Percentiles rank a stretch among this genome's conserved stretches.
phyloP scores from a whole-genome alignment of 78 protist genomes.

The Reticulomyxa filosa region DNA sequence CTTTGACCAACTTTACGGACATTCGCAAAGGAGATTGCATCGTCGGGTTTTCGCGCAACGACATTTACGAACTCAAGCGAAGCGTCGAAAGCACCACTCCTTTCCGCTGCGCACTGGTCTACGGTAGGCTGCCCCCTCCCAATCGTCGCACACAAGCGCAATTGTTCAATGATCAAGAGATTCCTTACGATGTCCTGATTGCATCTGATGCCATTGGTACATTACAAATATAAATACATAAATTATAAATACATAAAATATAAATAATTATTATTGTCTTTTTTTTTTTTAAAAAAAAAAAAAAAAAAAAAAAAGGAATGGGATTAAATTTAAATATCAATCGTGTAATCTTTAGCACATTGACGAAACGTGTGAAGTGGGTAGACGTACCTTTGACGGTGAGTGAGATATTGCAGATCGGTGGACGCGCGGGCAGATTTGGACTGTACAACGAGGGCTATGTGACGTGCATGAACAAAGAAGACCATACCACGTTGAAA shows the following conservation, averaged over 20 bases:
- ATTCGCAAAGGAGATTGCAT: background rate
- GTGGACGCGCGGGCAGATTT: too few relatives aligned
- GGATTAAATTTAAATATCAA: background rate
- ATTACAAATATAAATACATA: background rate
- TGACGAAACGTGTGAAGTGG: too few relatives aligned
- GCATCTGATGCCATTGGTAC: conserved; percentile 7
- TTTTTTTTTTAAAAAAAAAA: background rate
- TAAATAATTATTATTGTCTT: background rate
- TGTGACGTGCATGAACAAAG: too few relatives aligned
- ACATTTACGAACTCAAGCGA: background rate
- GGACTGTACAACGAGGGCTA: too few relatives aligned
- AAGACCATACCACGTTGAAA: too few relatives aligned
- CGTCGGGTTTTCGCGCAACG: background rate
- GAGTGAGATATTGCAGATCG: too few relatives aligned
- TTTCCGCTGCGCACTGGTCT: background rate
- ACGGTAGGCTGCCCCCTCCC: conserved; percentile 7
- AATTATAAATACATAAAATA: background rate
- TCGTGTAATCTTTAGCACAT: conserved; percentile 5
- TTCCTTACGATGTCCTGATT: background rate
- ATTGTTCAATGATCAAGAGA: background rate
- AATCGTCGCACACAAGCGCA: background rate
- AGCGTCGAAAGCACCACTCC: background rate
- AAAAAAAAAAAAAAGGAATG: background rate
- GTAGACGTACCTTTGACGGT: too few relatives aligned
- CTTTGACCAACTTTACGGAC: background rate